Conservation (phyloP, 345 rosid species). For the Salix purpurea region DNA sequence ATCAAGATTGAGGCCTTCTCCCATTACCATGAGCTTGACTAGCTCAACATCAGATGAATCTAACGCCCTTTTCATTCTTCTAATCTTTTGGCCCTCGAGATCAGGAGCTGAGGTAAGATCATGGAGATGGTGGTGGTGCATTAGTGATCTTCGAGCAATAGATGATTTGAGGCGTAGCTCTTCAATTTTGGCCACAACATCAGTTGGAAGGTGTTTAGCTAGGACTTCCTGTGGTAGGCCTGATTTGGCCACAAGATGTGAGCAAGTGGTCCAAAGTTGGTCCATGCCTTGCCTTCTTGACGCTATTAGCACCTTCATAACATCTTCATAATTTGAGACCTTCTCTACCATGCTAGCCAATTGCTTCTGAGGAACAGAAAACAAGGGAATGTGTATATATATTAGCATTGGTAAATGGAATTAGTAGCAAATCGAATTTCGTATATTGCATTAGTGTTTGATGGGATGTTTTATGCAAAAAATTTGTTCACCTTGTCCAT, state of each 20-base stretch:
- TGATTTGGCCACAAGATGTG: constrained; percentile 93
- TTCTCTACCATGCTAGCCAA: constrained; percentile 92
- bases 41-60: constrained; percentile 95
- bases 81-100: constrained; percentile 88
- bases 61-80: constrained; percentile 87
- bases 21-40: constrained; percentile 99
- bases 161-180: constrained; percentile 88
- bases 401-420: not conserved
- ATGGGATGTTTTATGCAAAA: constrained; percentile 2
- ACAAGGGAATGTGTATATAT: not conserved
- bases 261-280: constrained; percentile 93
- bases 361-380: constrained; percentile 63
- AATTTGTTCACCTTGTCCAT: constrained; percentile 23
- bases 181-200: constrained; percentile 86
- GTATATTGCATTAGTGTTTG: not conserved
- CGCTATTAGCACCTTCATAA: constrained; percentile 91
- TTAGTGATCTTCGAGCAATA: constrained; percentile 56
- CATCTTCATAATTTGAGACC: constrained; percentile 85
- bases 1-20: constrained; percentile 95
- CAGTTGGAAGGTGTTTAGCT: constrained; percentile 84
- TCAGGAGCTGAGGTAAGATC: constrained; percentile 58
- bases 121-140: constrained; percentile 56
- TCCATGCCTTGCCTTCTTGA: constrained; percentile 98
- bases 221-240: constrained; percentile 91
- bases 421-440: not conserved